Evolutionary conservation across 2,329 filamentous ascomycete genomes (phyloP).

Genomic region (Pseudogymnoascus pannorum): DNA sequence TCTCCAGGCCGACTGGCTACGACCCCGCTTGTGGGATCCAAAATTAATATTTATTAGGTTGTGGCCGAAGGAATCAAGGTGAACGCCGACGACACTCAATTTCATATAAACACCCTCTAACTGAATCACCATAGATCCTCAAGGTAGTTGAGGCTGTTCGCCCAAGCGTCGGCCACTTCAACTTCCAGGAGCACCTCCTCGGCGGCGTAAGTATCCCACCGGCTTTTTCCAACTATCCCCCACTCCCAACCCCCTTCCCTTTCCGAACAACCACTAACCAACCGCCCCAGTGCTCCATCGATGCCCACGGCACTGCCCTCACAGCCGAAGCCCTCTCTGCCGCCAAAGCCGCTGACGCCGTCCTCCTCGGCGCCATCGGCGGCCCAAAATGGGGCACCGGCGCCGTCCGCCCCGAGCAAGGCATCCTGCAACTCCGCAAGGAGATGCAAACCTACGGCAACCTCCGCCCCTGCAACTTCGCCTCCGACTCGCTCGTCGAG

Average conservation of each 20-base stretch:
- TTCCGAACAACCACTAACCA: conserved; percentile 4
- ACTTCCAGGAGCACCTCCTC: conserved; percentile 82
- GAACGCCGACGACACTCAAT: conserved; percentile 17
- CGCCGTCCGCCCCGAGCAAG: conserved; percentile 82
- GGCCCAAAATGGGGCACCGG: conserved; percentile 96
- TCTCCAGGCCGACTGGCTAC: conserved; percentile 7
- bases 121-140: conserved; percentile 54
- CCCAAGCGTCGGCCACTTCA: conserved; percentile 67
- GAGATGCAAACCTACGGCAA: conserved; percentile 93
- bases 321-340: conserved; percentile 77
- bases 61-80: conserved; percentile 82
- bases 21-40: conserved; percentile 10
- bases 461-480: conserved; percentile 93
- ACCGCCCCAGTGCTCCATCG: conserved; percentile 68
- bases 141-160: conserved; percentile 67
- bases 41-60: conserved; percentile 47
- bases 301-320: conserved; percentile 68
- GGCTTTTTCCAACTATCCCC: conserved; percentile 7
- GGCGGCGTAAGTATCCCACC: conserved; percentile 65
- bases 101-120: not conserved
- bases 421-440: conserved; percentile 83
- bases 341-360: conserved; percentile 78
- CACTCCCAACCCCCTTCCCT: no score
- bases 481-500: conserved; percentile 75
- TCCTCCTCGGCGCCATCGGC: conserved; percentile 88